phyloP scores from a whole-genome alignment of 768 basidiomycete species.

The Tulasnella sp. region DNA sequence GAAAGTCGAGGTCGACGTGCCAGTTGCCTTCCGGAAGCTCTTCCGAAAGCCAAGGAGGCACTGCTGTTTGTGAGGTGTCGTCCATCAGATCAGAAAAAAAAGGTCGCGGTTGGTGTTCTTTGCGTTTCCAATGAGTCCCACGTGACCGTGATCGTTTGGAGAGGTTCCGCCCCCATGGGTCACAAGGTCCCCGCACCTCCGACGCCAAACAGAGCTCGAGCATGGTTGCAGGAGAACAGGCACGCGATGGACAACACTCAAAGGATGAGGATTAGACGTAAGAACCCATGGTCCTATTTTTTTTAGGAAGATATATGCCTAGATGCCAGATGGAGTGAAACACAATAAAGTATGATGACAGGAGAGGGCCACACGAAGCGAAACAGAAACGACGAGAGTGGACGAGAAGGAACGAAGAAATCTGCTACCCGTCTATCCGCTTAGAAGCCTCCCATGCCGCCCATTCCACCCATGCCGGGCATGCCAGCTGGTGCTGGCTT shows the following conservation, averaged over 20 bases:
- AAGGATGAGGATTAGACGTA: not conserved
- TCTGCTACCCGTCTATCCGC: conserved; percentile 10
- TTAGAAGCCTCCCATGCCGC: conserved; percentile 50
- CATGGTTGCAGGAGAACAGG: not conserved
- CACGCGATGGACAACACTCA: not conserved
- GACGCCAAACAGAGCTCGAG: too few relatives aligned
- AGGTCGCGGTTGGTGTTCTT: too few relatives aligned
- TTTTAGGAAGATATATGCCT: conserved; percentile 10
- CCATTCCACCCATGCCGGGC: conserved; percentile 66
- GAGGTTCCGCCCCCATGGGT: too few relatives aligned
- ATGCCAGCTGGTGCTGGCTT: conserved; percentile 22
- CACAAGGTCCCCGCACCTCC: too few relatives aligned
- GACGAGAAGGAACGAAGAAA: not conserved
- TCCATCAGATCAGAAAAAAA: too few relatives aligned
- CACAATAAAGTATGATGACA: conserved; percentile 12
- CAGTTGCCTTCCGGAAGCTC: too few relatives aligned
- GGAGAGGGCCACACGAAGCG: not conserved
- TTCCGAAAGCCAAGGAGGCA: too few relatives aligned
- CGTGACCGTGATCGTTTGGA: too few relatives aligned
- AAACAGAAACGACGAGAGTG: not conserved
- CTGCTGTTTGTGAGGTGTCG: too few relatives aligned
- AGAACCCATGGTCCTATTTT: not conserved
- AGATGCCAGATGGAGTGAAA: conserved; percentile 11
- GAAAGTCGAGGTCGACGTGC: too few relatives aligned
- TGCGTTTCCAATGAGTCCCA: too few relatives aligned